Percentiles rank a stretch among this genome's conserved stretches.
These are phyloP conservation scores for Oryza glumipatula DNA, from an alignment of 176 grass and related monocot genomes.

Conservation along the genomic window DNA sequence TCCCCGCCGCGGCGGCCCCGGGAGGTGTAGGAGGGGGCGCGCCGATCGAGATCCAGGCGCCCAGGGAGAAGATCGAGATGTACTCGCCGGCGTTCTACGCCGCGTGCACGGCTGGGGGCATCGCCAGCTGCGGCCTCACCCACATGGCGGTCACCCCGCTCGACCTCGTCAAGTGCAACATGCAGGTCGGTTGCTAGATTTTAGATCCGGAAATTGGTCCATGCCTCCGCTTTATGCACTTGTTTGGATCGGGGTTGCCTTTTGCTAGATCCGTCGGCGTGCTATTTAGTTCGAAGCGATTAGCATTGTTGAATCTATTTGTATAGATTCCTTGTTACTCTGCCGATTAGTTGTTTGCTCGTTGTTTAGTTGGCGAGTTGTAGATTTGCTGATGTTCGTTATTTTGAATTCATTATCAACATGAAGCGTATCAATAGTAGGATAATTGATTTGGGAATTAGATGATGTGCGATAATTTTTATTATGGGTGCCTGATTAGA, in stretches of 20 bases:
- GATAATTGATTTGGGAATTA: not conserved
- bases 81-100: constrained; percentile 88
- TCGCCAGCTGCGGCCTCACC: constrained; percentile 91
- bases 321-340: not conserved
- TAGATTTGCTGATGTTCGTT: not conserved
- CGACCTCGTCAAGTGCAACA: constrained; percentile 96
- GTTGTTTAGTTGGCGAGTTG: not conserved
- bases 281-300: not conserved
- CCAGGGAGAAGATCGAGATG: constrained; percentile 71
- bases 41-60: constrained; percentile 38
- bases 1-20: constrained; percentile 9
- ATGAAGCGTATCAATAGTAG: not conserved
- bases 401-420: not conserved
- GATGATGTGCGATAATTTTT: not conserved
- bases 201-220: not conserved
- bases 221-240: accelerated
- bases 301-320: not conserved
- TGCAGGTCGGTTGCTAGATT: constrained; percentile 84
- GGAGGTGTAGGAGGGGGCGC: not conserved
- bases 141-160: constrained; percentile 93
- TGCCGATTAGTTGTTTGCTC: not conserved
- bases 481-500: too few relatives aligned
- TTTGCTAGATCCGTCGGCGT: constrained; percentile 11
- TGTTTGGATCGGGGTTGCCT: not conserved
- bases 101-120: constrained; percentile 76